These are phyloP conservation scores for Macrophomina pseudophaseolina DNA, from an alignment of 2,329 filamentous ascomycete species.

Conservation along the genomic window DNA sequence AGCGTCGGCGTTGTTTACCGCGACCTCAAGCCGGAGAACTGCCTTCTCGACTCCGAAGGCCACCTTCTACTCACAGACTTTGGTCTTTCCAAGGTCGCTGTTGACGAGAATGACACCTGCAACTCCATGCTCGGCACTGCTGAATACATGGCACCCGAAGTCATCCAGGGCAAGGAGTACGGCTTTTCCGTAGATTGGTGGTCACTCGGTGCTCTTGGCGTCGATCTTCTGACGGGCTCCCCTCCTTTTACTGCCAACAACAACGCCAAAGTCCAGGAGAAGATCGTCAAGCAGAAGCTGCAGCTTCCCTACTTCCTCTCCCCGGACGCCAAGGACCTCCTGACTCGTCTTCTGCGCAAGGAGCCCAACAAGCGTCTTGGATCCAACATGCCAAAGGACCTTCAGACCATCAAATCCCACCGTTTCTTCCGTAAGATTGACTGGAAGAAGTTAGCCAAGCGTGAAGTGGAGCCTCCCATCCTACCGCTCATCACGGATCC, in stretches of 20 bases:
- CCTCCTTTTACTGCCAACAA: constrained; percentile 92
- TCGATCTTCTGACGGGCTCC: constrained; percentile 88
- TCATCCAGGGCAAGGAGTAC: constrained; percentile 85
- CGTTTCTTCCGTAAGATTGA: constrained; percentile 97
- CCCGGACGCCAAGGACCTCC: constrained; percentile 89
- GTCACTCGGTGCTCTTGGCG: constrained; percentile 92
- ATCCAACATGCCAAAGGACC: constrained; percentile 84
- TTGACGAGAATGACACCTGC: constrained; percentile 74
- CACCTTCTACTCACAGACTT: constrained; percentile 96
- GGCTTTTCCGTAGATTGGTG: constrained; percentile 98
- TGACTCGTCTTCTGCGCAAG: constrained; percentile 88
- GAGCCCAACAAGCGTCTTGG: constrained; percentile 91
- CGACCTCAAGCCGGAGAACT: constrained; percentile 97
- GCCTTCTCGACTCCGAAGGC: constrained; percentile 86
- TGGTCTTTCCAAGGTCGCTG: constrained; percentile 90
- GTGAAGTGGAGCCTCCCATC: constrained; percentile 87
- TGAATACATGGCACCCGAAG: constrained; percentile 98
- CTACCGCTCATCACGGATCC: constrained; percentile 93
- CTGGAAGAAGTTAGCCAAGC: constrained; percentile 83
- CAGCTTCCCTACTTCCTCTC: constrained; percentile 87
- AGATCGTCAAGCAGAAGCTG: constrained; percentile 92
- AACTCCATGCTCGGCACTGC: constrained; percentile 93
- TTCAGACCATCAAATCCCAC: constrained; percentile 85
- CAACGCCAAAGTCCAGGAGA: constrained; percentile 92
- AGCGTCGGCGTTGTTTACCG: constrained; percentile 94